Evolutionary conservation across 2,329 filamentous ascomycete species (phyloP).

Genomic region (Metarhizium brunneum): DNA sequence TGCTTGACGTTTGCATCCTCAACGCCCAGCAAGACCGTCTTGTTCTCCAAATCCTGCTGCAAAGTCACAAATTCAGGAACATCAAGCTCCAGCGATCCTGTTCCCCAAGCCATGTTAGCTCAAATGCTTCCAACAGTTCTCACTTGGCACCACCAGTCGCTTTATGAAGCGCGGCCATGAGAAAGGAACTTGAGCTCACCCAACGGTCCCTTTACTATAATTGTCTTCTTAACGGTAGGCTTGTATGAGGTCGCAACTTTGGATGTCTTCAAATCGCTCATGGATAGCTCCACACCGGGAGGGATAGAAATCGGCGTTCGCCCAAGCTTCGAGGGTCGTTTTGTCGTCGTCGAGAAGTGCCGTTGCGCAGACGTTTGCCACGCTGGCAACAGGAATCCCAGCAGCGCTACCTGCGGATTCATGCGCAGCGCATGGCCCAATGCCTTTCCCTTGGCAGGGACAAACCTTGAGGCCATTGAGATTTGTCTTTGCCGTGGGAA

Average conservation of each 20-base stretch:
- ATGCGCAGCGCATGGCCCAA: slow-evolving; percentile 47
- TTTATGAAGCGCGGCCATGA: neutral
- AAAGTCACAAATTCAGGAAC: slow-evolving; percentile 74
- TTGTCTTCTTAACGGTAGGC: slow-evolving; percentile 52
- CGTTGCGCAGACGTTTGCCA: slow-evolving; percentile 40
- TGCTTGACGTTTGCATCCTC: slow-evolving; percentile 57
- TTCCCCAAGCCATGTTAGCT: slow-evolving; percentile 3
- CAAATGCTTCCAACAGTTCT: neutral
- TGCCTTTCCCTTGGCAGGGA: slow-evolving; percentile 50
- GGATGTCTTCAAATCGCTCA: slow-evolving; percentile 51
- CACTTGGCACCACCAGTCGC: neutral
- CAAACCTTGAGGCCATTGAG: slow-evolving; percentile 48
- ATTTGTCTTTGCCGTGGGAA: slow-evolving; percentile 5
- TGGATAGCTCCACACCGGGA: slow-evolving; percentile 67
- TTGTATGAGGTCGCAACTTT: slow-evolving; percentile 50
- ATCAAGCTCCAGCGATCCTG: slow-evolving; percentile 65
- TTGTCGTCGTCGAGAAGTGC: slow-evolving; percentile 62
- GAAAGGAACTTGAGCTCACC: slow-evolving; percentile 37
- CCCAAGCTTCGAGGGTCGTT: slow-evolving; percentile 73
- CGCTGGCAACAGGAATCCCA: slow-evolving; percentile 64
- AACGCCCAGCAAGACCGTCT: slow-evolving; percentile 61
- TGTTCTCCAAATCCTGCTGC: slow-evolving; percentile 52
- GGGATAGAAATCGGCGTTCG: slow-evolving; percentile 72
- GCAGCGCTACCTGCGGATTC: slow-evolving; percentile 44
- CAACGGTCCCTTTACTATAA: slow-evolving; percentile 73